phyloP scores from a whole-genome alignment of 1,284 basidiomycete genomes.

The Porodaedalea pini region DNA sequence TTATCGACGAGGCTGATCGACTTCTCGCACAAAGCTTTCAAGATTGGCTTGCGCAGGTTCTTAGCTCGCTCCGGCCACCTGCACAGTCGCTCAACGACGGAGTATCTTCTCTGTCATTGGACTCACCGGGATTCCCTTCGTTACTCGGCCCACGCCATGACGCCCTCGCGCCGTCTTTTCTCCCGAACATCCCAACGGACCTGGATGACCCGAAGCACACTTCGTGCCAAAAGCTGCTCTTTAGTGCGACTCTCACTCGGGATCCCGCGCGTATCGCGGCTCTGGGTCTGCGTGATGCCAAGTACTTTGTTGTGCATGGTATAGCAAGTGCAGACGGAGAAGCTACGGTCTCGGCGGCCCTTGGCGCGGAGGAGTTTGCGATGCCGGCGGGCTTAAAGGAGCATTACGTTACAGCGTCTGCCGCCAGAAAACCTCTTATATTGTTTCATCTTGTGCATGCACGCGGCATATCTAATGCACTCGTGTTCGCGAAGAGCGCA shows the following conservation, averaged over 20 bases:
- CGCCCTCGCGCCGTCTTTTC: constrained; percentile 56
- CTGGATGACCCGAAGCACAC: constrained; percentile 51
- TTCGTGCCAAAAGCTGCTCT: constrained; percentile 93
- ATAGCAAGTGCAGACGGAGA: constrained; percentile 36
- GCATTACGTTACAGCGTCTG: constrained; percentile 80
- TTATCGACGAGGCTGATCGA: constrained; percentile 97
- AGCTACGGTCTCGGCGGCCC: constrained; percentile 36
- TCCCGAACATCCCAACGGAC: constrained; percentile 43
- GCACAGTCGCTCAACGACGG: background rate
- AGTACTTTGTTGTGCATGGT: constrained; percentile 83
- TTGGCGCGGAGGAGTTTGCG: constrained; percentile 74
- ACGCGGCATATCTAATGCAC: constrained; percentile 59
- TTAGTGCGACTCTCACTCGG: constrained; percentile 93
- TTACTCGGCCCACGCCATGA: constrained; percentile 35
- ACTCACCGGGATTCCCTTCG: constrained; percentile 17
- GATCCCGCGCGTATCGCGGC: constrained; percentile 91
- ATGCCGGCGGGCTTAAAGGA: constrained; percentile 83
- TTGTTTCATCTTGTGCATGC: constrained; percentile 83
- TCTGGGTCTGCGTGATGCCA: constrained; percentile 75
- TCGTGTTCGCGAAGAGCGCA: constrained; percentile 95
- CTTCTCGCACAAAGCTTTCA: constrained; percentile 94
- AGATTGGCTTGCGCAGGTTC: constrained; percentile 85
- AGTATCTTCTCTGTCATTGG: background rate
- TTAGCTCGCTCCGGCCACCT: constrained; percentile 61
- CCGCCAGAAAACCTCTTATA: constrained; percentile 83